phyloP scores from a whole-genome alignment of 2,329 filamentous ascomycete species.

The Tympanopsis confertula region DNA sequence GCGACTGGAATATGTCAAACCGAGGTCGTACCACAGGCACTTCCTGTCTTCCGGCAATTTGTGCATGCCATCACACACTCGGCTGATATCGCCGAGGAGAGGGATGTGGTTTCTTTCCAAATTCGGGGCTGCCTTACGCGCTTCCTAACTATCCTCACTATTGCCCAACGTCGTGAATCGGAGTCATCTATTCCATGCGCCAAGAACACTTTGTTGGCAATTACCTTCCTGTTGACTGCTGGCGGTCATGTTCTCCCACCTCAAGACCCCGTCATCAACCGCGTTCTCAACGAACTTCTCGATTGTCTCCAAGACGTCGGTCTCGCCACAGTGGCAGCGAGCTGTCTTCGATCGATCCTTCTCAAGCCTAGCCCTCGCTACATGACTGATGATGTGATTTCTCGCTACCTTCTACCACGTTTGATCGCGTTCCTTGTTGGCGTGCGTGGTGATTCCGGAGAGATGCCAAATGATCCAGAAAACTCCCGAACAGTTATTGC shows the following conservation, averaged over 20 bases:
- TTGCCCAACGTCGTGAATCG: constrained; percentile 62
- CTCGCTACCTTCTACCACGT: constrained; percentile 62
- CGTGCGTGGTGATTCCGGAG: constrained; percentile 28
- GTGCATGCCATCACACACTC: constrained; percentile 59
- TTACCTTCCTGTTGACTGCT: constrained; percentile 78
- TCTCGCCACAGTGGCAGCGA: constrained; percentile 77
- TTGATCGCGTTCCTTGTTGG: constrained; percentile 58
- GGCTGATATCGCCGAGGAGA: constrained; percentile 21
- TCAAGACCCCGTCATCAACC: constrained; percentile 61
- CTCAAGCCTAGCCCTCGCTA: constrained; percentile 47
- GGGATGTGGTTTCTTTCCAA: constrained; percentile 48
- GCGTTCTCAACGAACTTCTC: constrained; percentile 68
- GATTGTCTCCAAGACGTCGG: constrained; percentile 74
- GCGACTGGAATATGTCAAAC: constrained; percentile 79
- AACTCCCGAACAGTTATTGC: constrained; percentile 59
- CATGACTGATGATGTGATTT: constrained; percentile 59
- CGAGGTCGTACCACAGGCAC: constrained; percentile 74
- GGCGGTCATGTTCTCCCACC: constrained; percentile 63
- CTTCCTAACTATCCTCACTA: constrained; percentile 68
- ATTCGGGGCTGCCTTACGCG: constrained; percentile 72
- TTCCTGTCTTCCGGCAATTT: constrained; percentile 87
- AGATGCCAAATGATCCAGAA: constrained; percentile 67
- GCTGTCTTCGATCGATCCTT: constrained; percentile 77
- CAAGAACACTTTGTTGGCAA: constrained; percentile 81
- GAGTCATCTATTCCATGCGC: constrained; percentile 76